These are phyloP conservation scores for Pisolithus orientalis DNA, from an alignment of 768 basidiomycete genomes.

Conservation along the genomic window DNA sequence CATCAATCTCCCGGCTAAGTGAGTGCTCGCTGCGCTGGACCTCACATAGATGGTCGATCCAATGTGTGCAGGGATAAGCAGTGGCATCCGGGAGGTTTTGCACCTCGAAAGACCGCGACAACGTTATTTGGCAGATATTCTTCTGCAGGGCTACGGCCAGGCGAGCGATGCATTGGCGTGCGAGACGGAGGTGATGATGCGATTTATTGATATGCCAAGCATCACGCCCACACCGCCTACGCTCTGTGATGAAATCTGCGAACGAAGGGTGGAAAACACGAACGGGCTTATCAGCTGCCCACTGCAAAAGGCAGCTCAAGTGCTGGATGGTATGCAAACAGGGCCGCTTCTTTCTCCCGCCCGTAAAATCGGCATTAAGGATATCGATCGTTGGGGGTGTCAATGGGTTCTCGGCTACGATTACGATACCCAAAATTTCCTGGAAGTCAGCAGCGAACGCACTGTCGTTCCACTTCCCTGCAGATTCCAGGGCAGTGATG, in stretches of 20 bases:
- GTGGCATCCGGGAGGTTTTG: constrained; percentile 19
- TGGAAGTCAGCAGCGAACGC: constrained; percentile 25
- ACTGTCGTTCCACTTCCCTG: constrained; percentile 25
- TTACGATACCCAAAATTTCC: constrained; percentile 25
- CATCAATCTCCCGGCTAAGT: constrained; percentile 10
- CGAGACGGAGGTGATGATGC: constrained; percentile 15
- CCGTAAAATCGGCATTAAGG: constrained; percentile 13
- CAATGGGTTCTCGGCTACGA: constrained; percentile 26
- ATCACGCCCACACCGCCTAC: constrained; percentile 21
- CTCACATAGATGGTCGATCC: constrained; percentile 26
- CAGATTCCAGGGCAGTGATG: constrained; percentile 24
- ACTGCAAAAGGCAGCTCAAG: constrained; percentile 22
- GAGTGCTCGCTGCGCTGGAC: not conserved
- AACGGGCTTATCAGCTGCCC: constrained; percentile 22
- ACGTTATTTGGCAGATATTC: constrained; percentile 18
- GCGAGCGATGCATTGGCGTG: constrained; percentile 18
- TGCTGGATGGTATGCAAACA: constrained; percentile 25
- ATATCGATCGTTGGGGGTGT: constrained; percentile 19
- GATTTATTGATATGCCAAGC: constrained; percentile 24
- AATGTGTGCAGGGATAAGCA: constrained; percentile 18
- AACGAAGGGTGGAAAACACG: constrained; percentile 29
- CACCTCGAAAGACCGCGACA: constrained; percentile 14
- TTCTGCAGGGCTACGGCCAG: constrained; percentile 15
- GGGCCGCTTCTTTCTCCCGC: constrained; percentile 13
- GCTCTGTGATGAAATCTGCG: constrained; percentile 28